These are phyloP conservation scores for Amaranthus cruentus DNA, from an alignment of 148 eudicot genomes.

Conservation along the genomic window DNA sequence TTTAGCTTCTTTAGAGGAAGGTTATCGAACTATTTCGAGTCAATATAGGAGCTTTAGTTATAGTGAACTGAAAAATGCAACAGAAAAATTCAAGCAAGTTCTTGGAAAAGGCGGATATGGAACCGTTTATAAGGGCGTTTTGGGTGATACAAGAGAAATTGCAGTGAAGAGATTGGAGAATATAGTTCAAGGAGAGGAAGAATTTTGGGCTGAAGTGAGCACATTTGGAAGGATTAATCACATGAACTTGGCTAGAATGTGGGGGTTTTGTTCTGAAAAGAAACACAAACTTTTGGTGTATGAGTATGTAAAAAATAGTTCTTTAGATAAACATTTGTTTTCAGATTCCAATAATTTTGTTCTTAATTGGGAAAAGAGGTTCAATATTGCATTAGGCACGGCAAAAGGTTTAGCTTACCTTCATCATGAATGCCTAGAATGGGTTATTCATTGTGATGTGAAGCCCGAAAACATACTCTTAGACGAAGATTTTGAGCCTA, in stretches of 20 bases:
- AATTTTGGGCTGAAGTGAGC: constrained; percentile 53
- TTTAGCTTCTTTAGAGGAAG: constrained; percentile 42
- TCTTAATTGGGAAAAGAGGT: constrained; percentile 40
- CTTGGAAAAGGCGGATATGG: constrained; percentile 55
- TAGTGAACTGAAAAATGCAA: constrained; percentile 42
- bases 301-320: constrained; percentile 38
- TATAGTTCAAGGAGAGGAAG: constrained; percentile 44
- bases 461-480: constrained; percentile 48
- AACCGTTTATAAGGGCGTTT: constrained; percentile 46
- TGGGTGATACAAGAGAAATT: constrained; percentile 36
- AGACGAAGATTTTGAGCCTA: constrained; percentile 35
- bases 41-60: constrained; percentile 52
- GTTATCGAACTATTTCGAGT: constrained; percentile 41
- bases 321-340: constrained; percentile 38
- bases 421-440: constrained; percentile 60
- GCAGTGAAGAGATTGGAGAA: constrained; percentile 58
- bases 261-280: constrained; percentile 46
- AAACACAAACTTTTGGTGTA: constrained; percentile 38
- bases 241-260: constrained; percentile 50
- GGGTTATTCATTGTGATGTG: constrained; percentile 62
- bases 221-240: constrained; percentile 46
- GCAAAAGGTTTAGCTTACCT: constrained; percentile 44
- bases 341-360: not conserved
- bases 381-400: constrained; percentile 23
- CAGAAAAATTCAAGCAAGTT: constrained; percentile 39